phyloP scores from a whole-genome alignment of 2,329 filamentous ascomycete species.

The Aspergillus niger region DNA sequence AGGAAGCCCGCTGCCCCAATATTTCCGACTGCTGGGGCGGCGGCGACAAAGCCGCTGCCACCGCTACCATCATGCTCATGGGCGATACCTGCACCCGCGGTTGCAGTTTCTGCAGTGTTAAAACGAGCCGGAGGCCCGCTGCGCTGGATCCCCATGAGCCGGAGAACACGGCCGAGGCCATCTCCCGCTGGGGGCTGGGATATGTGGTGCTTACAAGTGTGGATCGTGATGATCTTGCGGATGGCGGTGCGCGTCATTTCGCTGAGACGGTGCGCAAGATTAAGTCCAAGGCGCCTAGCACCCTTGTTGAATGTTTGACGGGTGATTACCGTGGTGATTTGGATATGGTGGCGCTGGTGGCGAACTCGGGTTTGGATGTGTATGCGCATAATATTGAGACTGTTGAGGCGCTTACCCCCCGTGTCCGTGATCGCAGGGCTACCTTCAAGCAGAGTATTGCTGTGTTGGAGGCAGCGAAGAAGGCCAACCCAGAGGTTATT shows the following conservation, averaged over 20 bases:
- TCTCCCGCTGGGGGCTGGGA: conserved; percentile 88
- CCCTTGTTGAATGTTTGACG: conserved; percentile 54
- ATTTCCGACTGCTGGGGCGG: conserved; percentile 99
- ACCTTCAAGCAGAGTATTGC: conserved; percentile 82
- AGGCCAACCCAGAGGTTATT: conserved; percentile 73
- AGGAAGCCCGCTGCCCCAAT: conserved; percentile 96
- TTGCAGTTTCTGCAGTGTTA: conserved; percentile 95
- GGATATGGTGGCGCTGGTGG: conserved; percentile 84
- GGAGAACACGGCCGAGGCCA: conserved; percentile 91
- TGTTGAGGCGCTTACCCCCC: conserved; percentile 83
- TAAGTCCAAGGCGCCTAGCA: conserved; percentile 68
- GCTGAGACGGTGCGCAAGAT: conserved; percentile 93
- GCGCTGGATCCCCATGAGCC: conserved; percentile 94
- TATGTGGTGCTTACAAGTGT: conserved; percentile 95
- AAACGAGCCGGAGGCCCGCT: conserved; percentile 74
- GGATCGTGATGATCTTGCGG: conserved; percentile 86
- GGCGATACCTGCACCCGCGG: conserved; percentile 96
- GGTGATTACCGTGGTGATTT: conserved; percentile 84
- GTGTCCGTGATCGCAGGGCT: conserved; percentile 84
- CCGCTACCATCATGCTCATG: conserved; percentile 99
- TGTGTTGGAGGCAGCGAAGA: conserved; percentile 81
- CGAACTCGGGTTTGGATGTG: conserved; percentile 85
- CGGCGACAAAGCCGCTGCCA: conserved; percentile 81
- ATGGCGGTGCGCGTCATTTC: conserved; percentile 87
- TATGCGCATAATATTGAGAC: conserved; percentile 98